Evolutionary conservation across 257 asterid species (phyloP).

Genomic region (Solanum tacnaense): DNA sequence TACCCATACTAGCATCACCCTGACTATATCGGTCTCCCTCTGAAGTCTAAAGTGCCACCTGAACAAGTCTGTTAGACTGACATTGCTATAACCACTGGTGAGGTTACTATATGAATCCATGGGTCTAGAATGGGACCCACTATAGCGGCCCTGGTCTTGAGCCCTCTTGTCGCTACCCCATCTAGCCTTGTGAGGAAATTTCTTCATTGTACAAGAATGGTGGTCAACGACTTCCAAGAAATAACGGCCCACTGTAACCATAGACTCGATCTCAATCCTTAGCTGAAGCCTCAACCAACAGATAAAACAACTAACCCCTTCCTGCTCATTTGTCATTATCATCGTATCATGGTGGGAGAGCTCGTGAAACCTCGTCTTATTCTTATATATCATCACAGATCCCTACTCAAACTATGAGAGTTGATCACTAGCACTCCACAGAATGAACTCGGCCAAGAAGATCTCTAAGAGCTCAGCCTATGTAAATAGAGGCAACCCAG

Average conservation of each 20-base stretch:
- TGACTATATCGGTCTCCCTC: background rate
- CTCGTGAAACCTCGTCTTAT: background rate
- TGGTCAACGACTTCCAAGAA: background rate
- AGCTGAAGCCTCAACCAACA: background rate
- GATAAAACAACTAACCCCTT: background rate
- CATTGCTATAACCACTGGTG: background rate
- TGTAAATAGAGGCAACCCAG: background rate
- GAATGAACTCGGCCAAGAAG: background rate
- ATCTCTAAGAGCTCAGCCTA: background rate
- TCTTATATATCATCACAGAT: no score
- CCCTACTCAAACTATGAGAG: background rate
- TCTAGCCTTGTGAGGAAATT: background rate
- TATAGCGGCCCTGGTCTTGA: background rate
- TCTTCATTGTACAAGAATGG: background rate
- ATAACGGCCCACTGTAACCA: background rate
- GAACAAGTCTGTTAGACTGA: background rate
- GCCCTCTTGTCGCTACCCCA: background rate
- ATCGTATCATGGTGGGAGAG: background rate
- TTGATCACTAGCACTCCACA: background rate
- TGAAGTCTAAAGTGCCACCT: background rate
- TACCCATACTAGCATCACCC: background rate
- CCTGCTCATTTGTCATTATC: background rate
- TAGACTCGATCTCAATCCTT: background rate
- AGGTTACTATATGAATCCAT: background rate
- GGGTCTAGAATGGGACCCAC: background rate